Conservation (phyloP, 2,329 filamentous ascomycete species). For the Ophiostoma sp. region DNA sequence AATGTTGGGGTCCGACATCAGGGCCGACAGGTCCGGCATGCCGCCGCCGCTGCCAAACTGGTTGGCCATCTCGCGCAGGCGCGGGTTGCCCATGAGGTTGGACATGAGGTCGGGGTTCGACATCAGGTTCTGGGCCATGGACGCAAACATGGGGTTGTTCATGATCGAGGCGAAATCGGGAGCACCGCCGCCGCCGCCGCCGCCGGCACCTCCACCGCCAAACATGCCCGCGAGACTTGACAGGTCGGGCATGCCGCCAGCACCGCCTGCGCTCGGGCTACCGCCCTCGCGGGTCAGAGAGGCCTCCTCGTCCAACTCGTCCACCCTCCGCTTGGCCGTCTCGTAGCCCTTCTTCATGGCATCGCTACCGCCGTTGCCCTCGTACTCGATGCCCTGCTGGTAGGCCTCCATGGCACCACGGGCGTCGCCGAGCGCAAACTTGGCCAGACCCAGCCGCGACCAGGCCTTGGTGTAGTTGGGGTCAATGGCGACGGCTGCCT, state of each 20-base stretch:
- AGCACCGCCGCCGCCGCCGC: slow-evolving; percentile 73
- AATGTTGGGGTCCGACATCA: slow-evolving; percentile 92
- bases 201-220: slow-evolving; percentile 56
- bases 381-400: slow-evolving; percentile 84
- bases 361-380: slow-evolving; percentile 90
- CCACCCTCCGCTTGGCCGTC: slow-evolving; percentile 84
- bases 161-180: slow-evolving; percentile 85
- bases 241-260: slow-evolving; percentile 70
- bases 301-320: slow-evolving; percentile 66
- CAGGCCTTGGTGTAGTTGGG: slow-evolving; percentile 96
- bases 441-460: slow-evolving; percentile 87
- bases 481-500: slow-evolving; percentile 84
- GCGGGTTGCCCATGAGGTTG: slow-evolving; percentile 93
- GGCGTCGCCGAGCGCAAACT: slow-evolving; percentile 87
- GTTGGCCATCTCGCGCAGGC: slow-evolving; percentile 82
- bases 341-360: slow-evolving; percentile 97
- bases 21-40: slow-evolving; percentile 79
- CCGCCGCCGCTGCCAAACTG: slow-evolving; percentile 63
- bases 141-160: slow-evolving; percentile 97
- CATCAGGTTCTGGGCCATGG: slow-evolving; percentile 97
- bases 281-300: slow-evolving; percentile 37
- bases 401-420: slow-evolving; percentile 95
- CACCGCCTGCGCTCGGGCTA: slow-evolving; percentile 38
- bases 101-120: slow-evolving; percentile 90
- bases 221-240: slow-evolving; percentile 71